Conservation (phyloP, 352 stramenopile genomes). For the Globisporangium paroecandrum region DNA sequence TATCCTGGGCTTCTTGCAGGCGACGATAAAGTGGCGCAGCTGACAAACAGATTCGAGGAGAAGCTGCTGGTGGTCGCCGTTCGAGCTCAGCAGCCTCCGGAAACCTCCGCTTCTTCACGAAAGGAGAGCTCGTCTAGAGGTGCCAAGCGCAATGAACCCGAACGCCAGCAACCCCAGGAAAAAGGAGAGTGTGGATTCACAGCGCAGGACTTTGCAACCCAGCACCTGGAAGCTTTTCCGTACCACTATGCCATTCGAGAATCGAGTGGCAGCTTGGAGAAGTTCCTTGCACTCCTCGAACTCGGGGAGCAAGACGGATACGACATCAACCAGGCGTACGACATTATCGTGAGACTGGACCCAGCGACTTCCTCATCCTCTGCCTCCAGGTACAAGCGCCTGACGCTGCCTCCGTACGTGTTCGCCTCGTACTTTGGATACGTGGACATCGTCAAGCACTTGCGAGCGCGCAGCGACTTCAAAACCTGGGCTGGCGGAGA, state of each 20-base stretch:
- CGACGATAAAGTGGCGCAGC: not conserved
- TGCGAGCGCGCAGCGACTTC: not conserved
- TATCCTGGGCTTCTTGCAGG: not conserved
- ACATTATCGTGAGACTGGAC: not conserved
- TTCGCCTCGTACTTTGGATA: conserved; percentile 8
- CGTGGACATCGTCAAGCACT: not conserved
- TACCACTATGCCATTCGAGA: not conserved
- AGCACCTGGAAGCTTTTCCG: not conserved
- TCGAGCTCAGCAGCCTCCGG: not conserved
- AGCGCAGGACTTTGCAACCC: not conserved
- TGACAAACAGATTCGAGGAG: not conserved
- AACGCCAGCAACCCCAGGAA: not conserved
- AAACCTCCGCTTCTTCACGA: not conserved
- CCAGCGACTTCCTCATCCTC: not conserved
- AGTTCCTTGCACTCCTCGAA: not conserved
- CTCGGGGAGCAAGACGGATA: not conserved
- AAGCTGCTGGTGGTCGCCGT: not conserved
- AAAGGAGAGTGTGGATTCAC: not conserved
- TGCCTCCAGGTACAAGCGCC: not conserved
- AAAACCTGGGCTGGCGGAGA: not conserved
- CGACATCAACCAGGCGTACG: conserved; percentile 1
- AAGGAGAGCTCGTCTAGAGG: not conserved
- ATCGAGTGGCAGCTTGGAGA: not conserved
- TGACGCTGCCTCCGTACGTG: conserved; percentile 6
- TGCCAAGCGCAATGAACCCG: not conserved